These are phyloP conservation scores for Brassica incana DNA, from an alignment of 345 rosid species.

Conservation along the genomic window DNA sequence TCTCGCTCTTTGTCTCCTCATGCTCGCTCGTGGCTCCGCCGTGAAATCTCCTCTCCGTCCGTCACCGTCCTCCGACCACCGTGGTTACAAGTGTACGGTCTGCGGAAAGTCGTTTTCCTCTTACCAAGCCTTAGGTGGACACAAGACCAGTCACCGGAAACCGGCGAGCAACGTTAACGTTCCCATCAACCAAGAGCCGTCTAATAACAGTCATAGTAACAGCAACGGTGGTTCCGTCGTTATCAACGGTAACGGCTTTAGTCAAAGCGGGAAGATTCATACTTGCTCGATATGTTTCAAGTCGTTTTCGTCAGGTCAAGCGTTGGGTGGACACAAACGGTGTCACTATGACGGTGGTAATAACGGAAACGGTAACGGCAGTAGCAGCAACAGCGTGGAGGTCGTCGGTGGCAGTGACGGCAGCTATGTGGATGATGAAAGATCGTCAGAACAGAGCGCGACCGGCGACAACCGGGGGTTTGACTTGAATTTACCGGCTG, in stretches of 20 bases:
- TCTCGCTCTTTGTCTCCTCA: slow-evolving; percentile 89
- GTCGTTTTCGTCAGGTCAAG: slow-evolving; percentile 74
- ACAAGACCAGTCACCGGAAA: slow-evolving; percentile 91
- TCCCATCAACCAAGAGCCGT: slow-evolving; percentile 36
- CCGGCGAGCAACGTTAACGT: slow-evolving; percentile 17
- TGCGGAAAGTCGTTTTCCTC: slow-evolving; percentile 74
- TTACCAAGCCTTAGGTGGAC: slow-evolving; percentile 93
- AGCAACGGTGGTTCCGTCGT: slow-evolving; percentile 21
- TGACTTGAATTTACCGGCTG: slow-evolving; percentile 69
- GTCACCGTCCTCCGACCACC: slow-evolving; percentile 31
- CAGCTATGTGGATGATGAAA: slow-evolving; percentile 30
- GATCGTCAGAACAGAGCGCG: slow-evolving; percentile 31
- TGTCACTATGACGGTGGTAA: slow-evolving; percentile 66
- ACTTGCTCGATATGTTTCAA: slow-evolving; percentile 69
- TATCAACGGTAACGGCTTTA: slow-evolving; percentile 16
- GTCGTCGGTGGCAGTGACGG: slow-evolving; percentile 34
- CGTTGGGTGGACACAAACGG: slow-evolving; percentile 77
- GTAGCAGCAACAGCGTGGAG: slow-evolving; percentile 25
- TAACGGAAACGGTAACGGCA: slow-evolving; percentile 24
- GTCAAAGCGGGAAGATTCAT: slow-evolving; percentile 47
- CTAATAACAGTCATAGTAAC: slow-evolving; percentile 32
- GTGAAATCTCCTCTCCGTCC: slow-evolving; percentile 16
- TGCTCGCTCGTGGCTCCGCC: slow-evolving; percentile 80
- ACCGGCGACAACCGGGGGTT: slow-evolving; percentile 49
- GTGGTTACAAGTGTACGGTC: slow-evolving; percentile 66